Conservation (phyloP, 371 early-diverging fungal genomes). For the Haplosporangium sp. region DNA sequence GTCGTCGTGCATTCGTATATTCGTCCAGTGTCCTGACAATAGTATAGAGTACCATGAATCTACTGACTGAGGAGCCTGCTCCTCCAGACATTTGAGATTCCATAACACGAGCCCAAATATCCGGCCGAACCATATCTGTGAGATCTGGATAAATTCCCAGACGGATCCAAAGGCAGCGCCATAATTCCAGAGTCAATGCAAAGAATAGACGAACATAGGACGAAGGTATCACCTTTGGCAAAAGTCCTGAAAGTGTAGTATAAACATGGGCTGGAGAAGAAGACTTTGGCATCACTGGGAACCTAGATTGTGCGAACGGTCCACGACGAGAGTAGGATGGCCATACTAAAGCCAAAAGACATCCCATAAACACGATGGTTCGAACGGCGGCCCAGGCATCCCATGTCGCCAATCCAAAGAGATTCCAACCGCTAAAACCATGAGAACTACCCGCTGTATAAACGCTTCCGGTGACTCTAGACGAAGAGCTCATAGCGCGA, state of each 20-base stretch:
- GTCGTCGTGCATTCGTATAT: conserved; percentile 54
- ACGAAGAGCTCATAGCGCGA: conserved; percentile 45
- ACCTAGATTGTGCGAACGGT: conserved; percentile 40
- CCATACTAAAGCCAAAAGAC: conserved; percentile 47
- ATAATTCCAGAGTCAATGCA: conserved; percentile 42
- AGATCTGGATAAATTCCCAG: conserved; percentile 51
- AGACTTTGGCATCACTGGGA: conserved; percentile 45
- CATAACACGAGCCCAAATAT: conserved; percentile 53
- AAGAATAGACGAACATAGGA: conserved; percentile 44
- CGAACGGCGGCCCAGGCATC: conserved; percentile 49
- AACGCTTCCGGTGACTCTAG: conserved; percentile 17
- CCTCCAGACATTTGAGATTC: conserved; percentile 55
- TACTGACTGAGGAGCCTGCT: conserved; percentile 35
- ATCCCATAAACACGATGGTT: conserved; percentile 46
- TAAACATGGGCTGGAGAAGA: conserved; percentile 40
- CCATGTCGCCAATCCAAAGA: conserved; percentile 30
- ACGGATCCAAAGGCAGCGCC: conserved; percentile 55
- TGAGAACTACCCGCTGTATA: background rate
- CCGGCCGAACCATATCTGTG: conserved; percentile 51
- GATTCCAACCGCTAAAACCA: conserved; percentile 16
- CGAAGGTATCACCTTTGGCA: conserved; percentile 39
- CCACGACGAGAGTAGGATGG: conserved; percentile 46
- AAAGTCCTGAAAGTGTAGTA: conserved; percentile 31
- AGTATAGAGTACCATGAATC: conserved; percentile 52
- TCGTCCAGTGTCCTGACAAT: conserved; percentile 54